Evolutionary conservation across 2,329 filamentous ascomycete species (phyloP), one percentile per base, ranked within the genome.

Genomic region (Ascochyta clinopodiicola): DNA sequence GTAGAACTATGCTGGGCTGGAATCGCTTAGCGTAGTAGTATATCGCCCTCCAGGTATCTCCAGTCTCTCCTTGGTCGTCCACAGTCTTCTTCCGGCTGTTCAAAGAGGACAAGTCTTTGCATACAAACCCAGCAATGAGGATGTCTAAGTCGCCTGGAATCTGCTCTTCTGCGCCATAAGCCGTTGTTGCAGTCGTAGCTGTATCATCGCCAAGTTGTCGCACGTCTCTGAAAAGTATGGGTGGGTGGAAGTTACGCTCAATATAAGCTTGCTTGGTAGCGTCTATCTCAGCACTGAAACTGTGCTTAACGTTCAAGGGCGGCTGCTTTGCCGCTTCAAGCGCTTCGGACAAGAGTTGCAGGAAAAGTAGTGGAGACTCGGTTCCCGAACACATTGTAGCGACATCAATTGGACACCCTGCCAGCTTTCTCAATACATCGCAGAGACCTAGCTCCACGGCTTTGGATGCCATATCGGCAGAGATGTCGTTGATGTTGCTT

Each of bases 321-420:
- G 34, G 2, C 13, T 56, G 31, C 0, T 61, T 62, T 21, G 39
- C 6, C n/a, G 48, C n/a, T 17, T 62, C 44, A 0, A 75, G 63
- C 12, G 63, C 59, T 68, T 69, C 40, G 0, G 66, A 65, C 1
- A 91, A 74, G 70, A 87, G 77, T 13, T 85, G 76, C 13, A 92
- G 68, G 0, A 87, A 87, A 1, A 92, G 78, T 2, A 94, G 75
- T 0, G 90, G 90, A 4, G 86, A 86, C 62, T 94, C 90, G 0
- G 90, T 93, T 0, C 90, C 90, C 1, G 89, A 92, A 69, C 89
- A 93, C 78, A 92, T 85, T 0, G 90, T 94, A 0, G 82, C 89
- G 24, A 92, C 78, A 8, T 81, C 74, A 0, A 89, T 62, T 4
- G 77, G 67, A 6, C 77, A 68, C 2, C 67, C 67, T 8, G 72